Base-by-base conservation (phyloP, 2,329 filamentous ascomycete species). In the Apiospora malaysiana region DNA sequence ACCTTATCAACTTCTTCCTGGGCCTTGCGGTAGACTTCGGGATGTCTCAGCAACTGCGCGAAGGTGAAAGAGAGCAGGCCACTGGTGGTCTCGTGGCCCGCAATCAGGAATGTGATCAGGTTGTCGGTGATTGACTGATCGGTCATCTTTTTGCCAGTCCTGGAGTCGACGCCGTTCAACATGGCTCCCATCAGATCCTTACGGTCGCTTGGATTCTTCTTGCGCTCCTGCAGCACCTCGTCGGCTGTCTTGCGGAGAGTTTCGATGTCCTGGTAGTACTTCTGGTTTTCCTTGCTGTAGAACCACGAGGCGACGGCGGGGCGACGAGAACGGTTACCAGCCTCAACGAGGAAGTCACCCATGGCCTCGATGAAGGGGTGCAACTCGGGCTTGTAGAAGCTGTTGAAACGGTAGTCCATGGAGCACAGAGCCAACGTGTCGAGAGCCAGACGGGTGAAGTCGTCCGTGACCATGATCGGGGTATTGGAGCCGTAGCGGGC, bases 291-390 rank as follows among this genome's bases (percentile, higher is more conserved):
- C 21, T 80, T 77, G 37, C 82, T 83, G 77, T 87, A 87, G 66
- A 90, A 83, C 72, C 88, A 81, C 72, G 83, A 82, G 21, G 84
- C 81, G 67, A 88, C 80, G 1, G 79, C 78, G 2, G 85, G 87
- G 21, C 87, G 84, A 71, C 80, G 81, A 14, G 85, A 79, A 43
- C 89, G 85, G 10, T 80, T 82, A 43, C 86, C 88, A 7, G 85
- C 87, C 72, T 91, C 89, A 16, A 79, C 76, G 1, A 94, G 82
- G 69, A 92, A 88, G n/a, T 85, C 85, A 1, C 85, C 84, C 92
- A 94, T 93, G 45, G 90, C 88, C 63, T 85, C 79, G 49, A 94
- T 85, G 75, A 94, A 94, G 0, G 92, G 91, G 74, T 94, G 92
- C 78, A 92, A 82, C 10, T 89, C 84, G 18, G 92, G 87, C 40